Percentiles rank a stretch among this genome's conserved stretches.
phyloP scores from a whole-genome alignment of 1,139 yeast species.

The Taphrina communis region DNA sequence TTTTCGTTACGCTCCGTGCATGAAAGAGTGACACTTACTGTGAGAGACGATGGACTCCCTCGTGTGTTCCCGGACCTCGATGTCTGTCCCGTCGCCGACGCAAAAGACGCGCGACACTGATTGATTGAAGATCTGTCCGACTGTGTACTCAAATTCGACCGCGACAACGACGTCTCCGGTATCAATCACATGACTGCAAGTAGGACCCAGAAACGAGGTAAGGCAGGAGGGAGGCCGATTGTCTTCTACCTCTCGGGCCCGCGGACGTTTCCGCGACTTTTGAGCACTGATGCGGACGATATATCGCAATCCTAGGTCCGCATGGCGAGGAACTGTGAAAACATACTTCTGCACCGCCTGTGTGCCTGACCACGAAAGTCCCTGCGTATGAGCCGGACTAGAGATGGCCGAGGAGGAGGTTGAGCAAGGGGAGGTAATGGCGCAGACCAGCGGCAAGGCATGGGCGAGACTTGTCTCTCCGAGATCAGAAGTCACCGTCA shows the following conservation, averaged over 20 bases:
- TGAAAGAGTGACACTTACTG: not conserved
- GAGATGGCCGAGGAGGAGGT: not conserved
- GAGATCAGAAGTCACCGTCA: constrained; percentile 30
- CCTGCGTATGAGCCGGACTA: not conserved
- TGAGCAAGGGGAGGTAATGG: not conserved
- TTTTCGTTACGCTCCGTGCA: not conserved
- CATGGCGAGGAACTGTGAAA: not conserved
- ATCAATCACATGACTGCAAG: not conserved
- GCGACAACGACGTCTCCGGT: not conserved
- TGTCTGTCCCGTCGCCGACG: not conserved
- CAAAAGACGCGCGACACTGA: not conserved
- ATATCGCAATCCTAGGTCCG: not conserved
- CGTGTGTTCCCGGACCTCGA: constrained; percentile 4
- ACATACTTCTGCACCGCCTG: constrained; percentile 20
- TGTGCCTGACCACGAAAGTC: constrained; percentile 10
- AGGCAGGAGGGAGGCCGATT: not conserved
- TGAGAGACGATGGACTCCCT: constrained; percentile 35
- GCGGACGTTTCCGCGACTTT: not conserved
- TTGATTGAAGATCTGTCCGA: not conserved
- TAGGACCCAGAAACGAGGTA: not conserved
- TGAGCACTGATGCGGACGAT: not conserved
- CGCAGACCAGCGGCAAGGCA: not conserved
- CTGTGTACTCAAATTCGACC: not conserved
- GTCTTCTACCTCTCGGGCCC: not conserved
- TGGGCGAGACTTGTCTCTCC: constrained; percentile 30